Base-by-base conservation (phyloP, 2,329 filamentous ascomycete species). In the Botrytis cinerea region DNA sequence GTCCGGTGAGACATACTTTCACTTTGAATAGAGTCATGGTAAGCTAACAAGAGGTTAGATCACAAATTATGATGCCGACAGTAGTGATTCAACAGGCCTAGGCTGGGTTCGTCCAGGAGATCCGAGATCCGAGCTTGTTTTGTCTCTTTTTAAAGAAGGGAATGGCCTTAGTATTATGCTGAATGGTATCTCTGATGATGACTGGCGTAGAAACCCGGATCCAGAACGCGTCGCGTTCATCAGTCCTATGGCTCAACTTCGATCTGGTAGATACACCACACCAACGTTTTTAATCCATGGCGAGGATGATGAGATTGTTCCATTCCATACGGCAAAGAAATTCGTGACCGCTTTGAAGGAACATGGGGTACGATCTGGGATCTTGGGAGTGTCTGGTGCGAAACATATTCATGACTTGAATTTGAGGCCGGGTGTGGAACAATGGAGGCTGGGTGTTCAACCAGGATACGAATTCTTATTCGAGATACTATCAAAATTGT, bases 271-370 rank as follows among this genome's bases (percentile, higher is more conserved):
- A 40, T 64, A 71, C 35, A 25, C 22, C 5, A 61, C 35, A n/a
- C 61, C 61, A 28, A 72, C 70, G 32, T 72, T 57, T 38, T 63
- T 72, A n/a, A 72, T 72, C n/a, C 61, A 67, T 12, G 70, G 62
- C 18, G 62, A 46, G 40, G 43, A 48, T 4, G 68, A 70, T 35
- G 51, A 61, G 5, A 40, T 70, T n/a, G 68, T 59, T 20, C 43
- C 68, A 16, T 51, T 45, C 4, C 4, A 60, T 61, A 20, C 51
- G 1, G 57, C 57, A 9, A n/a, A 60, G 16, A 22, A 25, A 2
- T 70, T 70, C 9, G n/a, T 20, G 16, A 35, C 51, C 8, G 57
- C 54, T 35, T 60, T 70, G 4, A 8, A 25, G 1, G 57, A 70
- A 22, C 43, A 40, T n/a, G 68, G 68, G n/a, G 43, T 70, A 32